These are phyloP conservation scores for Crithidia thermophila DNA, from an alignment of 208 protist genomes.

Conservation along the genomic window DNA sequence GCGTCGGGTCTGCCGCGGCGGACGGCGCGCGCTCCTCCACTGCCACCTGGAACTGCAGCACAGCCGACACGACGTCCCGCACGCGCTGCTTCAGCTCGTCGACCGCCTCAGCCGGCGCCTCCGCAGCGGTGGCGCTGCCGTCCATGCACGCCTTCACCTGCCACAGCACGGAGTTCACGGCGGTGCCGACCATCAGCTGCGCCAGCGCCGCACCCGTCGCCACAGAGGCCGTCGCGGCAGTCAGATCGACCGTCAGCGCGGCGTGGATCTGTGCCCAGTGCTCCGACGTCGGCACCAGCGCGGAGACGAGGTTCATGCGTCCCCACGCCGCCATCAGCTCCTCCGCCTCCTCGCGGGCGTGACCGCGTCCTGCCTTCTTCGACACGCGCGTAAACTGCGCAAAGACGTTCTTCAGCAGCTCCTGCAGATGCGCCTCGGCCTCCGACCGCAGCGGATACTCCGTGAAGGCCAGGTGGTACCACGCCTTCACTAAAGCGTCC, in stretches of 20 bases:
- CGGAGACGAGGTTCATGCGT: constrained; percentile 61
- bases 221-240: constrained; percentile 4
- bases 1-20: not conserved
- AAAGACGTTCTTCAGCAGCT: constrained; percentile 56
- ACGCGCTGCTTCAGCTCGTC: constrained; percentile 10
- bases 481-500: constrained; percentile 57
- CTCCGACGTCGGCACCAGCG: constrained; percentile 44
- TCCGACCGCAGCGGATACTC: constrained; percentile 65
- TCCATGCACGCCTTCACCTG: constrained; percentile 25
- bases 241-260: constrained; percentile 11
- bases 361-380: not conserved
- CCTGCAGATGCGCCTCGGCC: constrained; percentile 69
- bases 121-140: not conserved
- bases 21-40: constrained; percentile 7
- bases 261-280: constrained; percentile 54
- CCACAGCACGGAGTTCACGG: constrained; percentile 64
- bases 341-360: constrained; percentile 14
- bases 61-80: constrained; percentile 29
- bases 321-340: constrained; percentile 49
- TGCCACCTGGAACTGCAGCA: constrained; percentile 21
- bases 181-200: constrained; percentile 41
- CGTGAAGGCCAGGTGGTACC: constrained; percentile 61
- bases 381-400: constrained; percentile 38
- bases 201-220: constrained; percentile 35
- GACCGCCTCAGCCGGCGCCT: too few relatives aligned